Evolutionary conservation across 768 basidiomycete genomes (phyloP).

Genomic region (Rhodotorula toruloides): DNA sequence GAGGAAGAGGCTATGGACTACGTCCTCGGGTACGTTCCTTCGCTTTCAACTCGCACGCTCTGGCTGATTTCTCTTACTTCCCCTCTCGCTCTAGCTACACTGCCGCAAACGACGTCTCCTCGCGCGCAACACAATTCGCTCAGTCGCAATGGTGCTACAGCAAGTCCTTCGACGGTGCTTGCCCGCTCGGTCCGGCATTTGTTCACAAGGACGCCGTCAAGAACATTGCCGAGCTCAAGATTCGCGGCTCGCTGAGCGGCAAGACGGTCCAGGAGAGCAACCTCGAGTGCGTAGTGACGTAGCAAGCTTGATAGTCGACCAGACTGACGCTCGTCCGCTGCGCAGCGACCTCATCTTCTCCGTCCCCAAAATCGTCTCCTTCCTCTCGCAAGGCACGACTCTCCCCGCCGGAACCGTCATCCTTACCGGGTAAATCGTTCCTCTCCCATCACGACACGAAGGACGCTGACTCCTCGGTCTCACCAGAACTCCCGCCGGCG

Average conservation of each 20-base stretch:
- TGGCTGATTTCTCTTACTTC: not conserved
- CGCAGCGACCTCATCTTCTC: constrained; percentile 48
- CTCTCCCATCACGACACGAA: not conserved
- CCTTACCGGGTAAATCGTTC: constrained; percentile 44
- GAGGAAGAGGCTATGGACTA: constrained; percentile 48
- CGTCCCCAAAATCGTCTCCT: constrained; percentile 46
- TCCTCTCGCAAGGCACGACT: constrained; percentile 48
- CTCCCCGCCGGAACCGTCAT: constrained; percentile 47
- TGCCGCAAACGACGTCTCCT: constrained; percentile 47
- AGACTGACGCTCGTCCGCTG: not conserved
- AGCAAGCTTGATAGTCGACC: fast-evolving
- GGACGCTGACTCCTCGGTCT: not conserved
- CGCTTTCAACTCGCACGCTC: not conserved
- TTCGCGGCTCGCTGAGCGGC: constrained; percentile 42
- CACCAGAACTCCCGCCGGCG: constrained; percentile 38
- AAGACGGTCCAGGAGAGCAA: constrained; percentile 44
- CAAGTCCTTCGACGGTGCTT: constrained; percentile 44
- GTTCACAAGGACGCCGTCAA: constrained; percentile 38
- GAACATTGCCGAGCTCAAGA: constrained; percentile 36
- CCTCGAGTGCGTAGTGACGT: constrained; percentile 41
- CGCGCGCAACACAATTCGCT: constrained; percentile 44
- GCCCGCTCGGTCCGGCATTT: constrained; percentile 44
- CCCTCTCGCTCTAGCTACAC: constrained; percentile 37
- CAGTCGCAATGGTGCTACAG: constrained; percentile 36
- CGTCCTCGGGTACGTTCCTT: constrained; percentile 43